These are phyloP conservation scores for Pichia sp. DNA, from an alignment of 1,139 yeast species.

Conservation along the genomic window DNA sequence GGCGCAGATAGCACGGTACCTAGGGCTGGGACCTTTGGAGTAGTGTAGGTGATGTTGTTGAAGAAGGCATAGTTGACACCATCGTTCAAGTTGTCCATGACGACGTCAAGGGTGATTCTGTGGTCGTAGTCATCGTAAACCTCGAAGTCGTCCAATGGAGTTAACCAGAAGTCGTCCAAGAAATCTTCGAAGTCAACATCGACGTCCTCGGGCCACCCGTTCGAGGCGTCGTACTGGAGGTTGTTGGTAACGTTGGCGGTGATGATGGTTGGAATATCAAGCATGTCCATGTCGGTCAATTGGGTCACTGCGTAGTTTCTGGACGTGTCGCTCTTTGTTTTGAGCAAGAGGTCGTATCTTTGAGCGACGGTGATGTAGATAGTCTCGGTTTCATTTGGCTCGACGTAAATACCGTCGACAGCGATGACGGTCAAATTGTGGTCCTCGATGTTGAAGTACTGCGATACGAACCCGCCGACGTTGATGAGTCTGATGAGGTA, in stretches of 20 bases:
- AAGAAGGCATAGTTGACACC: constrained; percentile 91
- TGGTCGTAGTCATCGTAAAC: constrained; percentile 63
- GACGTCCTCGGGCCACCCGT: constrained; percentile 48
- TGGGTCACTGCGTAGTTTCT: constrained; percentile 76
- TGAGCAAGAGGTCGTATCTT: constrained; percentile 67
- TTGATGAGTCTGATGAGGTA: constrained; percentile 75
- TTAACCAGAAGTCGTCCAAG: constrained; percentile 63
- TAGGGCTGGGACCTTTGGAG: constrained; percentile 80
- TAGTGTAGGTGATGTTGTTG: constrained; percentile 71
- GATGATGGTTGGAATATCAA: constrained; percentile 62
- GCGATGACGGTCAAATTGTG: constrained; percentile 80
- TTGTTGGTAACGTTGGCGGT: constrained; percentile 69
- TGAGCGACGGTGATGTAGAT: constrained; percentile 73
- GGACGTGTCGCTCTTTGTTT: constrained; percentile 57
- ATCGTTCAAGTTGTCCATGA: constrained; percentile 72
- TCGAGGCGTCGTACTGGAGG: constrained; percentile 51
- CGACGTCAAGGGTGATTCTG: constrained; percentile 58
- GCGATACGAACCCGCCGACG: constrained; percentile 84
- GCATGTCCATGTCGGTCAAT: constrained; percentile 70
- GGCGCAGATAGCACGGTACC: constrained; percentile 64
- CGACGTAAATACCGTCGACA: constrained; percentile 69
- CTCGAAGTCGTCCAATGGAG: constrained; percentile 50
- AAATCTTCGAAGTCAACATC: constrained; percentile 34
- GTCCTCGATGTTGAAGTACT: constrained; percentile 79
- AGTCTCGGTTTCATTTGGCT: constrained; percentile 50